Base-by-base conservation (phyloP, 345 rosid species). In the Pistacia atlantica region DNA sequence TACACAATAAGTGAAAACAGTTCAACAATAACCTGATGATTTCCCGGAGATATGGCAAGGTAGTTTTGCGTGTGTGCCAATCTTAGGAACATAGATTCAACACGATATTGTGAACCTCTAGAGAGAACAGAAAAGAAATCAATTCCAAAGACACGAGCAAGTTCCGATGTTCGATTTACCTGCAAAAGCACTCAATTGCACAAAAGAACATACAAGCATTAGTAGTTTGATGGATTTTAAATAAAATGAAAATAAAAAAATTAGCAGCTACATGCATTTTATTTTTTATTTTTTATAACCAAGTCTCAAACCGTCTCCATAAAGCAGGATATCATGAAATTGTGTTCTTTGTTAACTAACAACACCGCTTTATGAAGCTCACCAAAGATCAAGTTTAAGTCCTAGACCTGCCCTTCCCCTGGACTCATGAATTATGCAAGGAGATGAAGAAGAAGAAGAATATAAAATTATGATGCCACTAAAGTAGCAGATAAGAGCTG, bases 101-200 rank as follows among this genome's bases (percentile, higher is more conserved):
- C 99, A 73, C 99, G 97, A 75, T 90, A 95, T 60, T 95, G 98
- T 16, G 99, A 95, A 74, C 99, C 99, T 80, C 99, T 92, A 78
- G 98, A 95, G 54, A 93, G 97, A 84, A 95, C 99, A 73, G 99
- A 95, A 85, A 95, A 95, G 85, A 95, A 95, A 65, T 95, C 99
- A 16, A 95, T 95, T 73, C 99, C 99, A 77, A 93, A 95, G 73
- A 95, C 89, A 61, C 98, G 98, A 83, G 99, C 97, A 84, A 95
- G 98, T 85, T 95, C 97, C 42, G 99, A 93, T 22, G 99, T 95
- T 77, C 97, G 93, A 82, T 93, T 95, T 80, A 95, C 87, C 99
- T 95, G 93, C 77, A 86, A 86, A 86, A 58, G 38, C 74, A 80
- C 55, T 42, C 46, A 42, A 42, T 42, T 42, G 8, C 46, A 42